Percentiles rank a stretch among this genome's conserved stretches.
Evolutionary conservation across 768 basidiomycete genomes (phyloP).

Genomic region (Agrocybe chaxingu): DNA sequence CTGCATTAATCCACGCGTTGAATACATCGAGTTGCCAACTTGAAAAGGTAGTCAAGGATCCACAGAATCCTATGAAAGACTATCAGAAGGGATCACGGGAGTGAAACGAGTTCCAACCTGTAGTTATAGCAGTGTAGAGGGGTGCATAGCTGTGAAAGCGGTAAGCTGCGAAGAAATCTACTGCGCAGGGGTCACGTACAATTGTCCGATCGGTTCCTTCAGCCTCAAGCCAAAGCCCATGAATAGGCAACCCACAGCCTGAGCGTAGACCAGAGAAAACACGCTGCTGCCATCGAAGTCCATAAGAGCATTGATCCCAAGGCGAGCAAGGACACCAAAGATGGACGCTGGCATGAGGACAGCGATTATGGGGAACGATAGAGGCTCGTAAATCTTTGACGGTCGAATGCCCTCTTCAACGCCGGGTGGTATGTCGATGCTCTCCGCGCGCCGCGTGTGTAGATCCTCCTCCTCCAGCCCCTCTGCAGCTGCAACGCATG

Average conservation of each 20-base stretch:
- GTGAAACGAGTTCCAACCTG: conserved; percentile 45
- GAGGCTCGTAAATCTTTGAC: conserved; percentile 41
- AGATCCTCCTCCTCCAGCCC: conserved; percentile 5
- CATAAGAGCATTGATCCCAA: conserved; percentile 74
- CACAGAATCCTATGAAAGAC: conserved; percentile 80
- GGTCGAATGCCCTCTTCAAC: conserved; percentile 24
- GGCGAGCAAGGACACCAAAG: conserved; percentile 77
- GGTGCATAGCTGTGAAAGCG: conserved; percentile 70
- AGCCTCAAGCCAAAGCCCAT: conserved; percentile 81
- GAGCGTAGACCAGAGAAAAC: conserved; percentile 81
- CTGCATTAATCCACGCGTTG: conserved; percentile 75
- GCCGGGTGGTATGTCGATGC: conserved; percentile 32
- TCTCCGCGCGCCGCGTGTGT: conserved; percentile 25
- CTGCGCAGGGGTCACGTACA: conserved; percentile 48
- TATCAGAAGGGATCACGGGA: background rate
- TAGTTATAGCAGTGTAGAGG: conserved; percentile 83
- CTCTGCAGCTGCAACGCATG: background rate
- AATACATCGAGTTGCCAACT: conserved; percentile 92
- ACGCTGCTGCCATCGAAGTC: conserved; percentile 73
- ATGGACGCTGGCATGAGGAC: conserved; percentile 81
- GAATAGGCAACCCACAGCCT: conserved; percentile 83
- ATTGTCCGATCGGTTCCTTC: conserved; percentile 68
- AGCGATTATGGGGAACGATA: conserved; percentile 61
- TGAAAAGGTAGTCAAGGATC: conserved; percentile 95
- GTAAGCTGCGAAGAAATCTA: conserved; percentile 1